A percentile compares a stretch with the other conserved stretches of the same genome.
Evolutionary conservation across 2,329 filamentous ascomycete species (phyloP).

Genomic region (Akanthomyces lecanii): DNA sequence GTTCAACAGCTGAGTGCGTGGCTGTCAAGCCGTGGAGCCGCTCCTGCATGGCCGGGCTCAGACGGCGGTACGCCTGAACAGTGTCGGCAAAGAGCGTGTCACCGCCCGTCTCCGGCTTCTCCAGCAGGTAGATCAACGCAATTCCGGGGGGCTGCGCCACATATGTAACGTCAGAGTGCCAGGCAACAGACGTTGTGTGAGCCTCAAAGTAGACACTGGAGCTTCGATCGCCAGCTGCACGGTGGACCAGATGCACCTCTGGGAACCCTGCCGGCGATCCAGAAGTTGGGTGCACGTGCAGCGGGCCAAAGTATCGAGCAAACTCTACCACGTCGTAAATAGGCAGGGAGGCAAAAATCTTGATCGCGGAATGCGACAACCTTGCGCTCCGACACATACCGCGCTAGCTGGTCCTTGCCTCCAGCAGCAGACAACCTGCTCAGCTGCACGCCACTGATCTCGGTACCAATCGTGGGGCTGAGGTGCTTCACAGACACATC

Average conservation of each 20-base stretch:
- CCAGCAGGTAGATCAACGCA: slow-evolving; percentile 84
- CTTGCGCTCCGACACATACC: slow-evolving; percentile 71
- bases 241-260: slow-evolving; percentile 24
- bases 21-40: slow-evolving; percentile 76
- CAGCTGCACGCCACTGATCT: slow-evolving; percentile 63
- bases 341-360: slow-evolving; percentile 66
- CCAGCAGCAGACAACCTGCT: slow-evolving; percentile 49
- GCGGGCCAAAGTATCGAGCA: slow-evolving; percentile 60
- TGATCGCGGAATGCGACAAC: slow-evolving; percentile 75
- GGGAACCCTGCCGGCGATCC: slow-evolving; percentile 70
- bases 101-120: slow-evolving; percentile 69
- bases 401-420: slow-evolving; percentile 57
- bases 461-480: slow-evolving; percentile 70
- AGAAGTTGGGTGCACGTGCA: slow-evolving; percentile 77
- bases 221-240: slow-evolving; percentile 49
- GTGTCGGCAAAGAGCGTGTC: slow-evolving; percentile 82
- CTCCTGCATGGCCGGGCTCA: slow-evolving; percentile 35
- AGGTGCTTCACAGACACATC: slow-evolving; percentile 54
- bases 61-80: slow-evolving; percentile 73
- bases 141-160: slow-evolving; percentile 86
- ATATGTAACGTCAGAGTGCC: slow-evolving; percentile 87
- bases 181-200: slow-evolving; percentile 75
- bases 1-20: slow-evolving; percentile 77
- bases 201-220: slow-evolving; percentile 58
- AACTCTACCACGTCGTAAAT: slow-evolving; percentile 66